A percentile compares a stretch with the other conserved stretches of the same genome.
phyloP scores from a whole-genome alignment of 2,329 filamentous ascomycete species.

The Helotiales sp. region DNA sequence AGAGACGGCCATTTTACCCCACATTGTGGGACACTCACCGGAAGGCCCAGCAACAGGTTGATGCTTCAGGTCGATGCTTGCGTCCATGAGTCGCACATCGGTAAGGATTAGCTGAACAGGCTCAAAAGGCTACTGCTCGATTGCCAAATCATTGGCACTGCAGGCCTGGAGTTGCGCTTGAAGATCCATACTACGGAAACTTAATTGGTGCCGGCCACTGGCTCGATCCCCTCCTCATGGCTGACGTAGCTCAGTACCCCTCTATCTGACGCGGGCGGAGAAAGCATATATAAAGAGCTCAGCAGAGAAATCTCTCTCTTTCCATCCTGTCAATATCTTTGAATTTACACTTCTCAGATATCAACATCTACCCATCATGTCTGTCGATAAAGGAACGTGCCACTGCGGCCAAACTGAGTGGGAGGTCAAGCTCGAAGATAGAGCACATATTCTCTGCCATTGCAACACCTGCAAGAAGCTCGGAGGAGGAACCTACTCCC shows the following conservation, averaged over 20 bases:
- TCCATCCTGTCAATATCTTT: background rate
- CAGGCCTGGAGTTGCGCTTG: background rate
- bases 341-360: background rate
- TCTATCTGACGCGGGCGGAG: background rate
- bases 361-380: conserved; percentile 9
- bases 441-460: conserved; percentile 48
- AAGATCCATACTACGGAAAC: background rate
- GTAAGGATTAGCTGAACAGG: background rate
- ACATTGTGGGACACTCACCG: background rate
- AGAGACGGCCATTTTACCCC: background rate
- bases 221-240: conserved; percentile 4
- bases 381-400: conserved; percentile 44
- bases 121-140: background rate
- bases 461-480: conserved; percentile 66
- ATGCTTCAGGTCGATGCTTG: background rate
- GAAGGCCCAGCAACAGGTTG: background rate
- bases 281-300: conserved; percentile 1
- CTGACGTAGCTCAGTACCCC: conserved; percentile 7
- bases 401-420: conserved; percentile 55
- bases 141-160: background rate
- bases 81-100: background rate
- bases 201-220: background rate
- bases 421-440: conserved; percentile 48
- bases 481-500: conserved; percentile 62
- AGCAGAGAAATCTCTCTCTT: background rate